Conservation (phyloP, 345 rosid genomes). For the Litchi chinensis region DNA sequence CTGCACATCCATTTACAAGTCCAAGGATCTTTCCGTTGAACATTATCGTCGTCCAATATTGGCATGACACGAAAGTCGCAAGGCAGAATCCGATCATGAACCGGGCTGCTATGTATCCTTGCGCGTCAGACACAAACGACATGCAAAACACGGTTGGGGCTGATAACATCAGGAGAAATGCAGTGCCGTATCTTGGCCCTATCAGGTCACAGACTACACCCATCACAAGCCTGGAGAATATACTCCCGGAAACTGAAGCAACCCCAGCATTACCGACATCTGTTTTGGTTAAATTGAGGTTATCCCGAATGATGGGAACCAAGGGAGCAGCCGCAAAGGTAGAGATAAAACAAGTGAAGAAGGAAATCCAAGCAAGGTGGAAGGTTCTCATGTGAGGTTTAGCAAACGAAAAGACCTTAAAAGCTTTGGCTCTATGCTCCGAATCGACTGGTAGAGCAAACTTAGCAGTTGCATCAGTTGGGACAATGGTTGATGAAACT, state of each 20-base stretch:
- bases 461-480: slow-evolving; percentile 62
- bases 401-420: slow-evolving; percentile 68
- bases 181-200: slow-evolving; percentile 85
- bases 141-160: slow-evolving; percentile 92
- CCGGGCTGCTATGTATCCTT: slow-evolving; percentile 75
- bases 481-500: slow-evolving; percentile 56
- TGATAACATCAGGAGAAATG: slow-evolving; percentile 67
- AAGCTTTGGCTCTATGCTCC: slow-evolving; percentile 79
- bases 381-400: slow-evolving; percentile 93
- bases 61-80: slow-evolving; percentile 89
- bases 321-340: slow-evolving; percentile 94
- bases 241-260: slow-evolving; percentile 90
- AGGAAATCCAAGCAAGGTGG: slow-evolving; percentile 89
- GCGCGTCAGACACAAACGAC: slow-evolving; percentile 67
- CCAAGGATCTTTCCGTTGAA: slow-evolving; percentile 86
- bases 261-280: slow-evolving; percentile 86
- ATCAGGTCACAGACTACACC: slow-evolving; percentile 85
- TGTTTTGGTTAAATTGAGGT: slow-evolving; percentile 65
- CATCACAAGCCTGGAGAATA: slow-evolving; percentile 86
- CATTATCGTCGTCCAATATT: slow-evolving; percentile 96
- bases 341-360: slow-evolving; percentile 83
- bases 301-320: slow-evolving; percentile 81
- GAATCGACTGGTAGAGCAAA: slow-evolving; percentile 76
- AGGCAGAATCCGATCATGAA: slow-evolving; percentile 96
- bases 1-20: slow-evolving; percentile 82